Evolutionary conservation across 208 protist species (phyloP), one percentile per base, ranked within the genome.

Genomic region (Phytomonas sp.): DNA sequence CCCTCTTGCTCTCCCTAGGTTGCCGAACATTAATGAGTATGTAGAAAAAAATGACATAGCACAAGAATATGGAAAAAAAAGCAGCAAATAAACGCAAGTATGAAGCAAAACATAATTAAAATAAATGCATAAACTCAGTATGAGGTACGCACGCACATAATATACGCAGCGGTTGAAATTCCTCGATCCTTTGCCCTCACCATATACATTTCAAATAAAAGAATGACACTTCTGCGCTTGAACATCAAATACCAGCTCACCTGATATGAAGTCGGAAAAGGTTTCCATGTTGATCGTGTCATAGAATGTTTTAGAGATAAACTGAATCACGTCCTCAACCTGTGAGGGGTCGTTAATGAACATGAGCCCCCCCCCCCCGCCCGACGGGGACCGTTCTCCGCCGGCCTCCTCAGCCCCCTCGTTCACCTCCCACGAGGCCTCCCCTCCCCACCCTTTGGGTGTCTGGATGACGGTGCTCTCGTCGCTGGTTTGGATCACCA

Each of bases 241-340:
- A 7, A 84, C 75, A 37, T 91, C 85, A 68, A 89, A 90, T 4
- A 86, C 64, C 13, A 93, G 72, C 67, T 91, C 83, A 5, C 83
- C 88, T 4, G 75, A 81, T 62, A 71, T 82, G 70, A 87, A 87
- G 68, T 88, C 83, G 2, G 76, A 71, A 46, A 85, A 88, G 4
- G 77, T 87, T 56, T 90, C 81, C 73, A 88, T 81, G 46, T 75
- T 83, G 43, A 88, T 84, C 31, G 83, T 76, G 28, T 89, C 73
- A 62, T 88, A 85, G 72, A 82, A 86, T 28, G 78, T 75, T 56
- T 83, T 78, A 7, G 82, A 34, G n/a, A 94, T 88, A 67, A 91
- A 91, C n/a, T 85, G 76, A 36, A 94, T 36, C 43, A 89, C 83
- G 8, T 80, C 61, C 7, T 81, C 81, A 51, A 94, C 83, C 60